Evolutionary conservation across 768 basidiomycete species (phyloP).

Genomic region (Kwoniella shandongensis): DNA sequence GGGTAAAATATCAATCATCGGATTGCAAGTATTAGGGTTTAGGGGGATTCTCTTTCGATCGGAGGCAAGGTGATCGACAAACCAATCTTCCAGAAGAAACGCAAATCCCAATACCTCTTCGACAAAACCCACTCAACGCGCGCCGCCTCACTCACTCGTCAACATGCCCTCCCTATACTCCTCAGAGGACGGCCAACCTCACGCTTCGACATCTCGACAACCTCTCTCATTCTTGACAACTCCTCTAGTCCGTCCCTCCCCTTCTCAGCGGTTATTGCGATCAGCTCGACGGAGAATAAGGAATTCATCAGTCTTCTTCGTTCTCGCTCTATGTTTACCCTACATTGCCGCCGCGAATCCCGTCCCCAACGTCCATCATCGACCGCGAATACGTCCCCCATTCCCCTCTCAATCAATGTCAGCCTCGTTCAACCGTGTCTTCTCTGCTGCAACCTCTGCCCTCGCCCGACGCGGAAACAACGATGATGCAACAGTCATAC

Average conservation of each 20-base stretch:
- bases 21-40: too few relatives aligned
- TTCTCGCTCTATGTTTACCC: constrained; percentile 33
- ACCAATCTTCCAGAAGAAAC: too few relatives aligned
- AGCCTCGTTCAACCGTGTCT: background rate
- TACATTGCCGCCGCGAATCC: constrained; percentile 31
- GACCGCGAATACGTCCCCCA: constrained; percentile 1
- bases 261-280: constrained; percentile 7
- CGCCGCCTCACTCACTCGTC: too few relatives aligned
- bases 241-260: background rate
- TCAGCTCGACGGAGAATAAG: constrained; percentile 1
- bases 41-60: too few relatives aligned
- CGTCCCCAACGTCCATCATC: constrained; percentile 4
- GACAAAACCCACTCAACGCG: too few relatives aligned
- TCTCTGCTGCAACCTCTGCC: background rate
- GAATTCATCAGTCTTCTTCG: constrained; percentile 9
- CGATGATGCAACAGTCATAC: constrained; percentile 2
- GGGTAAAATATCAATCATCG: too few relatives aligned
- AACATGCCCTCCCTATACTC: too few relatives aligned
- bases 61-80: too few relatives aligned
- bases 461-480: background rate
- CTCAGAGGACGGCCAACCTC: background rate
- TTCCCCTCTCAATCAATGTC: background rate
- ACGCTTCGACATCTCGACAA: constrained; percentile 18
- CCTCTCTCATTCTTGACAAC: constrained; percentile 3
- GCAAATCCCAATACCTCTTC: too few relatives aligned